phyloP scores from a whole-genome alignment of 306 rosid genomes.

The Cyclanthera cordifolia region DNA sequence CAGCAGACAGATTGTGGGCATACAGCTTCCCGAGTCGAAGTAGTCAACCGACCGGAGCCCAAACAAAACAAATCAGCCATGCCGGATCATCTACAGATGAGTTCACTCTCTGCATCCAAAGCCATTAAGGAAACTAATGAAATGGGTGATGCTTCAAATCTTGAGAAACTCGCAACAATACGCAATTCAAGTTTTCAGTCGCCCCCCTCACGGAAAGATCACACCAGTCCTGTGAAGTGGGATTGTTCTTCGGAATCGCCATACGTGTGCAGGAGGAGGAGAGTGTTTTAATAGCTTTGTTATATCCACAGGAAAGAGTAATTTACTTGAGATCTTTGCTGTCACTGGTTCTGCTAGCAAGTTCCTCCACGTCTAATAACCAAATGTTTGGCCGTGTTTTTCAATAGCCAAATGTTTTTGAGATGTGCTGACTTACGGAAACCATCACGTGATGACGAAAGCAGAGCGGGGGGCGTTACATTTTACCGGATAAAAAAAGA shows the following conservation, averaged over 20 bases:
- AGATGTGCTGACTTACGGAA: conserved; percentile 3
- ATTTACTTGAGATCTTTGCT: neutral
- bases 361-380: neutral
- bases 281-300: conserved; percentile 4
- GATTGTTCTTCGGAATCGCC: conserved; percentile 22
- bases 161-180: neutral
- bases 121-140: too few species aligned
- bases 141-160: conserved; percentile 25
- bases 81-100: conserved; percentile 19
- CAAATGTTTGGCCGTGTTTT: conserved; percentile 6
- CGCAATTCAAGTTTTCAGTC: conserved; percentile 4
- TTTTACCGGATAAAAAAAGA: neutral
- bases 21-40: conserved; percentile 16
- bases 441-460: neutral
- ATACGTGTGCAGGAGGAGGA: conserved; percentile 13
- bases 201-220: conserved; percentile 19
- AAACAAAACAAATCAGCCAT: conserved; percentile 18
- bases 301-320: neutral
- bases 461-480: conserved; percentile 1
- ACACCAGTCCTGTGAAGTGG: conserved; percentile 30
- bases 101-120: conserved; percentile 16
- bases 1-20: conserved; percentile 3
- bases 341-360: neutral
- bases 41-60: conserved; percentile 8
- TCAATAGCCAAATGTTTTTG: conserved; percentile 2